Base-by-base conservation (phyloP, 2,329 filamentous ascomycete genomes). In the Fusarium nanum region DNA sequence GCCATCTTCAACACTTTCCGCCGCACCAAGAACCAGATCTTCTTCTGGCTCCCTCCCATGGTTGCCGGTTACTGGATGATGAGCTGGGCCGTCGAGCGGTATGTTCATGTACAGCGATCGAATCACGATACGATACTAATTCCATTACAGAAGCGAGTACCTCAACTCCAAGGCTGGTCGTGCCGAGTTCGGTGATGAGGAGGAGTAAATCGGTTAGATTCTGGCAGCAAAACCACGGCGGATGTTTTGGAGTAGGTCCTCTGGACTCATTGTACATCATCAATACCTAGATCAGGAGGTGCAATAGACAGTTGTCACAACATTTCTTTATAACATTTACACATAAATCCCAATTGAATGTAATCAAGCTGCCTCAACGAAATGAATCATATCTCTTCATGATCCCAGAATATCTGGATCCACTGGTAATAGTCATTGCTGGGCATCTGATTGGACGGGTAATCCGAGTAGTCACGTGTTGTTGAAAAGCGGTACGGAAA, bases 1-100 rank as follows among this genome's bases (percentile, higher is more conserved):
- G 95, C 94, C 78, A 84, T 98, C 85, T 98, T 98, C 91, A 99
- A 99, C 89, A 91, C 89, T 76, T 97, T 92, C 88, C 91, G 96
- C 82, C 90, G 96, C 78, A 92, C 92, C 83, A 91, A 90, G 81
- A 82, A 87, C 75, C 96, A 98, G 87, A 89, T 97, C 75, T 89
- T 98, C 75, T 99, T 94, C 88, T 90, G 94, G 82, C 87, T 91
- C 27, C 92, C 96, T 64, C 92, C 94, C 41, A 84, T 97, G 75
- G 76, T 96, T 71, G 81, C 86, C 74, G 94, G 88, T 73, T 99
- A 98, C 85, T 89, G 90, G 79, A 79, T 89, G 73, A 92, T 98
- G 91, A 84, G 92, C 80, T 99, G 96, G 96, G 95, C 96, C 73
- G 91, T 89, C 77, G 91, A 97, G 84, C 89, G 90, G 96, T 98